Percentiles rank a stretch among this genome's conserved stretches.
These are phyloP conservation scores for Aethionema arabicum DNA, from an alignment of 345 rosid species.

Conservation along the genomic window DNA sequence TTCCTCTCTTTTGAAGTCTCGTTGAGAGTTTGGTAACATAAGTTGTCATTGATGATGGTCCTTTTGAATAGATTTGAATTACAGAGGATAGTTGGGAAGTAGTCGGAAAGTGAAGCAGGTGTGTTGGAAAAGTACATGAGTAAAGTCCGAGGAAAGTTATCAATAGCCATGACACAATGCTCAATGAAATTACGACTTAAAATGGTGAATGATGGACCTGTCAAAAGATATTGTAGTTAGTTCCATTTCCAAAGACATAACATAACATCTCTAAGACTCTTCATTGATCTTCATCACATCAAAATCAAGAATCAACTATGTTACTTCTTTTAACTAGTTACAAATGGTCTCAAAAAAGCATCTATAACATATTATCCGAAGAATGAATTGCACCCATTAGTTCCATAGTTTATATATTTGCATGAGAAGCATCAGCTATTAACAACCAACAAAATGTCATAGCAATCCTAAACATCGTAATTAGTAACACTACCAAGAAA, in stretches of 20 bases:
- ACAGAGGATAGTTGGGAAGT: conserved; percentile 81
- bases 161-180: conserved; percentile 75
- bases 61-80: conserved; percentile 60
- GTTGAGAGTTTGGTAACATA: conserved; percentile 54
- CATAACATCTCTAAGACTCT: background rate
- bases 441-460: conserved; percentile 1
- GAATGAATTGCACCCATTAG: conserved; percentile 2
- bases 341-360: background rate
- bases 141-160: conserved; percentile 89
- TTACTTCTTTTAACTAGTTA: conserved; percentile 9
- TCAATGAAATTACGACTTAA: conserved; percentile 73
- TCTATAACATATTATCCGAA: conserved; percentile 16
- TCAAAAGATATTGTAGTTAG: conserved; percentile 17
- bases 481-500: background rate
- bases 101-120: conserved; percentile 64
- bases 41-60: conserved; percentile 70
- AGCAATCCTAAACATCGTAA: background rate
- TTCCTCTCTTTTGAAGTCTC: conserved; percentile 42
- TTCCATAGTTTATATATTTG: conserved; percentile 10
- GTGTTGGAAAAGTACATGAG: conserved; percentile 90
- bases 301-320: background rate
- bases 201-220: conserved; percentile 79
- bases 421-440: background rate
- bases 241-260: conserved; percentile 11
- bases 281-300: background rate